These are phyloP conservation scores for Cytospora chrysosperma DNA, from an alignment of 2,329 filamentous ascomycete species.

Conservation along the genomic window DNA sequence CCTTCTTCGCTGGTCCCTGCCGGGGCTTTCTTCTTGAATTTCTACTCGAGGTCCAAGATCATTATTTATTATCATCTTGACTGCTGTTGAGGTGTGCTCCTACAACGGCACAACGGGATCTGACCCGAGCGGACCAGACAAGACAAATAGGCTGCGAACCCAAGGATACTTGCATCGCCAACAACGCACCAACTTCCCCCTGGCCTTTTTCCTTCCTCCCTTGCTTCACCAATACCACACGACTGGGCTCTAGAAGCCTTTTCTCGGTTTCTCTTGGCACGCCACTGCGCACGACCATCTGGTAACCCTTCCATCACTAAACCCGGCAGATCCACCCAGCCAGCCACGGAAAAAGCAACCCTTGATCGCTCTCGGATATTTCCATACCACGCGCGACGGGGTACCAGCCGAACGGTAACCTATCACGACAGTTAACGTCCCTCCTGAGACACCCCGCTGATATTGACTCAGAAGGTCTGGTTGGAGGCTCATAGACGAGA, in stretches of 20 bases:
- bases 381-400: neutral
- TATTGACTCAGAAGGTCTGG: neutral
- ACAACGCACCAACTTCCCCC: neutral
- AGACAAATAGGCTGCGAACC: neutral
- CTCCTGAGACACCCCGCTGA: neutral
- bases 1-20: neutral
- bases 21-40: neutral
- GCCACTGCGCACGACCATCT: neutral
- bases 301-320: neutral
- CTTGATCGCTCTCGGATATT: neutral
- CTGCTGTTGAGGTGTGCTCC: neutral
- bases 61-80: neutral
- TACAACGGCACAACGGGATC: neutral
- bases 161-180: neutral
- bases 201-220: neutral
- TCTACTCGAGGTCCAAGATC: neutral
- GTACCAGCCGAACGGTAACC: conserved; percentile 10
- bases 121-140: neutral
- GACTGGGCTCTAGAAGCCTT: neutral
- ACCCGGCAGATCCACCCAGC: neutral
- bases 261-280: neutral
- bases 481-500: conserved; percentile 1
- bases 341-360: neutral
- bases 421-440: neutral
- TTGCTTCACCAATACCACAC: neutral